These are phyloP conservation scores for Lodderomyces oxycetoniae DNA, from an alignment of 1,139 yeast species.

Conservation along the genomic window DNA sequence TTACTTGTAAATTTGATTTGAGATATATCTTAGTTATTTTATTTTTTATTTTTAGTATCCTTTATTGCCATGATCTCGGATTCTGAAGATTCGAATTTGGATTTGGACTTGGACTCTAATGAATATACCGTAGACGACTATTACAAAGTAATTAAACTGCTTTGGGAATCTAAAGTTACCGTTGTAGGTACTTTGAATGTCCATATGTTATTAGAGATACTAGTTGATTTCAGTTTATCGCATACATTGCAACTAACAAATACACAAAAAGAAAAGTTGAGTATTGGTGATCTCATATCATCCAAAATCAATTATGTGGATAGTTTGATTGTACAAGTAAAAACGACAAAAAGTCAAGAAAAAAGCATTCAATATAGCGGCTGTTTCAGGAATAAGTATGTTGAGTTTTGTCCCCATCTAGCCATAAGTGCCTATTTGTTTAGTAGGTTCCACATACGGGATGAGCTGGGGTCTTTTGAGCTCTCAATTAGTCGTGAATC, in stretches of 20 bases:
- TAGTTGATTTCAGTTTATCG: slow-evolving; percentile 26
- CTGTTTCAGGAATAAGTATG: slow-evolving; percentile 23
- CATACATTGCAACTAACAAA: slow-evolving; percentile 21
- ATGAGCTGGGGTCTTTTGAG: slow-evolving; percentile 25
- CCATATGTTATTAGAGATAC: slow-evolving; percentile 24
- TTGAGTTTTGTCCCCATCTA: slow-evolving; percentile 30
- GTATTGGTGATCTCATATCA: slow-evolving; percentile 20
- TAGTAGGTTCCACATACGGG: slow-evolving; percentile 28
- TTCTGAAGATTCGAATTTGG: slow-evolving; percentile 13
- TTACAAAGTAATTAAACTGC: slow-evolving; percentile 18
- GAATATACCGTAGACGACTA: slow-evolving; percentile 22
- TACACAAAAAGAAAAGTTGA: slow-evolving; percentile 23
- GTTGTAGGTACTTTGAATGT: slow-evolving; percentile 9
- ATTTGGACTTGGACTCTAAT: slow-evolving; percentile 13
- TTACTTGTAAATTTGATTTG: too few species aligned
- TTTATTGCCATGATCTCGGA: slow-evolving; percentile 15
- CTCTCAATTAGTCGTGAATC: slow-evolving; percentile 14
- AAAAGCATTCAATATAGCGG: slow-evolving; percentile 17
- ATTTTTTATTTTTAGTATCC: too few species aligned
- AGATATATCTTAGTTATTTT: too few species aligned
- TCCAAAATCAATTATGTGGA: slow-evolving; percentile 13
- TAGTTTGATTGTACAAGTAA: slow-evolving; percentile 7
- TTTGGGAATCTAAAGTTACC: slow-evolving; percentile 17
- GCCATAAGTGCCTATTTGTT: slow-evolving; percentile 29
- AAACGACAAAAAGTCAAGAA: background rate